Base-by-base conservation (phyloP, 2,329 filamentous ascomycete genomes). In the Epichloe bromicola region DNA sequence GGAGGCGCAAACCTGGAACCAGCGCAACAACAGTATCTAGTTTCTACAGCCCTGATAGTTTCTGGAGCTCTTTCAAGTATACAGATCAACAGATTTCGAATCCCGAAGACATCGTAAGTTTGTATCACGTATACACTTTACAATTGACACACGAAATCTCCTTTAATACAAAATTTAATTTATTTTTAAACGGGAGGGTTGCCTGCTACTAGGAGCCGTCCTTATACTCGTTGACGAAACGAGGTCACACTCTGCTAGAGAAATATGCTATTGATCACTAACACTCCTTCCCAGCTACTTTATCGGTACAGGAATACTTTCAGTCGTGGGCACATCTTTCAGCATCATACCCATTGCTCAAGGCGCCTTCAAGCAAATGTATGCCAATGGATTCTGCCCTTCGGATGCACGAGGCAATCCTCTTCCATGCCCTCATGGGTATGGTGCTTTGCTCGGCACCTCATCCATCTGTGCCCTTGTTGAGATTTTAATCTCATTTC, bases 1-100 rank as follows among this genome's bases (percentile, higher is more conserved):
- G 73, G 71, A 37, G 79, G 82, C 26, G 84, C 82, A 52, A 84
- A 88, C 58, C 71, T 93, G 6, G 65, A 69, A 3, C 59, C 71
- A 0, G 74, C 73, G 1, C 68, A 82, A 46, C 79, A 85, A 55
- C 83, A 88, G 59, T 93, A 94, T 60, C 79, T 90, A 2, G 85
- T 90, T 5, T 89, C 85, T 5, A 85, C 85, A 0, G 81, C 85
- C 0, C 70, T 90, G 52, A 89, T 94, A 56, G 85, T 90, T 4
- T 87, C 84, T 3, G 87, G 86, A 30, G 74, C 88, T 41, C 74
- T 91, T 23, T 88, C 85, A 1, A 72, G 79, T 5, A 72, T 93
- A 17, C 87, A 94, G 61, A 90, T 93, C 57, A 86, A 84, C 0
- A 74, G 85, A 5, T 84, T 93, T 54, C 84, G 83, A 58, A 80